Conservation (phyloP, 129 eudicot genomes). For the Heracleum sosnowskyi region DNA sequence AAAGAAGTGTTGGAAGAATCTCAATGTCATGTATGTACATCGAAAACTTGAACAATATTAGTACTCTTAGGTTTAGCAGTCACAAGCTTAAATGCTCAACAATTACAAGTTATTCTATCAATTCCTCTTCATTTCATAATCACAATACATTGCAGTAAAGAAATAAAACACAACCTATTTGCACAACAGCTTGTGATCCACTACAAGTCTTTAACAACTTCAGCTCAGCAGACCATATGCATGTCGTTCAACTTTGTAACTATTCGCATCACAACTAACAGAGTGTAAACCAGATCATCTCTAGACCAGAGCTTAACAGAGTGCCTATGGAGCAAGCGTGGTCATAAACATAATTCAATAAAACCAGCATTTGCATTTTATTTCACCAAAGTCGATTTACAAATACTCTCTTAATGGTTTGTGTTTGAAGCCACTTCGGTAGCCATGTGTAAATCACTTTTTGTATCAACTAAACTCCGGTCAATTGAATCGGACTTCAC, state of each 20-base stretch:
- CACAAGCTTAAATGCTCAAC: neutral
- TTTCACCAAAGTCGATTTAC: conserved; percentile 1
- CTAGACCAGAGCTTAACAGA: neutral
- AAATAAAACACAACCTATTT: neutral
- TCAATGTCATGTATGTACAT: neutral
- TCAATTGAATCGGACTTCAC: neutral
- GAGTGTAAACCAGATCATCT: neutral
- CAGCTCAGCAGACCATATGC: neutral
- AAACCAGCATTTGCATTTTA: neutral
- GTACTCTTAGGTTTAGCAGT: neutral
- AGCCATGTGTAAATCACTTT: neutral
- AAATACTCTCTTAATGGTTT: conserved; percentile 2
- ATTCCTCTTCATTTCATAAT: neutral
- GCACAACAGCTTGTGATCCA: neutral
- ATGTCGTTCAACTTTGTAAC: too few relatives aligned
- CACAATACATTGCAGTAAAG: neutral
- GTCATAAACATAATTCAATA: neutral
- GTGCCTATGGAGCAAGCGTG: neutral
- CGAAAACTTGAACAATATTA: neutral
- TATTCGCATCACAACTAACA: too few relatives aligned
- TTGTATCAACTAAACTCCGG: neutral
- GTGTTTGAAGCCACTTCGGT: neutral
- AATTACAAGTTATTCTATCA: neutral
- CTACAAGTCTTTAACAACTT: neutral
- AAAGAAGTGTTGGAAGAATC: neutral